Evolutionary conservation across 495 filamentous ascomycete genomes (phyloP).

Genomic region (Neurospora sp.): DNA sequence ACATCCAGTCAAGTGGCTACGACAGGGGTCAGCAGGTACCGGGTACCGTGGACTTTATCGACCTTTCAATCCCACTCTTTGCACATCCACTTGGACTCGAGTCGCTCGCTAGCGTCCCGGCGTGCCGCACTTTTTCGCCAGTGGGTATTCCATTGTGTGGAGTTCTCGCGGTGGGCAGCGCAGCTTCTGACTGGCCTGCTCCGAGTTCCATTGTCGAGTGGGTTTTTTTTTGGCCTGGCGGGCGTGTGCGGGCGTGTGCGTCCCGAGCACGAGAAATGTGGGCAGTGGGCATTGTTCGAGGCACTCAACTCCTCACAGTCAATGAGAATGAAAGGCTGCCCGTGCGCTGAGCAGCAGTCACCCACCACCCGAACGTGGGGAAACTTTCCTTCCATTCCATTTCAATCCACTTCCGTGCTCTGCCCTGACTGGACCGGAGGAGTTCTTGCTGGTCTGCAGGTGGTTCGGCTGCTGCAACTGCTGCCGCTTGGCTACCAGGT

Average conservation of each 20-base stretch:
- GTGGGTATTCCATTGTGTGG: background rate
- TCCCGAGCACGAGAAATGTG: constrained; percentile 5
- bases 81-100: background rate
- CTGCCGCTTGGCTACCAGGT: background rate
- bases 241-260: constrained; percentile 1
- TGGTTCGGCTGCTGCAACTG: background rate
- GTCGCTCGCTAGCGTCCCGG: background rate
- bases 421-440: background rate
- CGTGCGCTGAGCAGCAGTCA: background rate
- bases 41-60: background rate
- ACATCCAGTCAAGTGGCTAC: background rate
- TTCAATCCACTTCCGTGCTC: background rate
- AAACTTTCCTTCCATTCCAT: background rate
- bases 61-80: background rate
- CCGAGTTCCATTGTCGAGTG: background rate
- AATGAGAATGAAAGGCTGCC: background rate
- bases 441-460: background rate
- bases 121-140: background rate
- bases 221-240: background rate
- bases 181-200: constrained; percentile 2
- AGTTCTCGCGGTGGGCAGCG: background rate
- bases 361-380: background rate
- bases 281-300: background rate
- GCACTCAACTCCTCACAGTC: background rate
- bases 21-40: background rate